Percentiles rank a stretch among this genome's conserved stretches.
phyloP scores from a whole-genome alignment of 768 basidiomycete species.

The Melanogaster broomeanus region DNA sequence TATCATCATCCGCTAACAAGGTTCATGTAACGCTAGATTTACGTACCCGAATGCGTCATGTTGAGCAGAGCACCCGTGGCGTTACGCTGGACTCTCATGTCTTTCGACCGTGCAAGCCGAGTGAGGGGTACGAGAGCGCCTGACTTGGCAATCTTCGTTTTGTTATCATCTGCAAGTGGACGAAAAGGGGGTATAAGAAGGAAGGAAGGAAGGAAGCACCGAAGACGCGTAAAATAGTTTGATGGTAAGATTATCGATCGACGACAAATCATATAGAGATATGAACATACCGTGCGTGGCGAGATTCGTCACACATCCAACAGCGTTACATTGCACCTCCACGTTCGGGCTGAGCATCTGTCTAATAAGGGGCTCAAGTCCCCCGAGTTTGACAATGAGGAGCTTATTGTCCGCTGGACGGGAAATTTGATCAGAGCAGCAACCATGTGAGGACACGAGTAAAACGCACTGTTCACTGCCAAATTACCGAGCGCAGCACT shows the following conservation, averaged over 20 bases:
- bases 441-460: slow-evolving; percentile 15
- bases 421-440: slow-evolving; percentile 10
- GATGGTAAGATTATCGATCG: slow-evolving; percentile 7
- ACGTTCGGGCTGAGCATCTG: slow-evolving; percentile 99
- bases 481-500: slow-evolving; percentile 97
- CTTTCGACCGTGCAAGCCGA: slow-evolving; percentile 93
- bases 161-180: slow-evolving; percentile 84
- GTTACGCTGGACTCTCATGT: slow-evolving; percentile 99
- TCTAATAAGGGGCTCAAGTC: slow-evolving; percentile 94
- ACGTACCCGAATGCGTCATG: slow-evolving; percentile 97
- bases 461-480: slow-evolving; percentile 90
- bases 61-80: slow-evolving; percentile 97
- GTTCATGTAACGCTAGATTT: neutral
- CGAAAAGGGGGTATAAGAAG: slow-evolving; percentile 4
- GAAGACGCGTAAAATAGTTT: slow-evolving; percentile 1
- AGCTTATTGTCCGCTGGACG: slow-evolving; percentile 93
- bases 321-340: slow-evolving; percentile 99
- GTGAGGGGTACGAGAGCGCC: slow-evolving; percentile 98
- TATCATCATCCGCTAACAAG: neutral
- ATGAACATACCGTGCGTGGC: slow-evolving; percentile 86
- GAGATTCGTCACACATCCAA: slow-evolving; percentile 97
- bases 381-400: slow-evolving; percentile 96
- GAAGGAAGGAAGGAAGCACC: slow-evolving; percentile 8
- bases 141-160: slow-evolving; percentile 99
- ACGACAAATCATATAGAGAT: neutral